phyloP scores from a whole-genome alignment of 2,329 filamentous ascomycete genomes.

The Trichophyton rubrum region DNA sequence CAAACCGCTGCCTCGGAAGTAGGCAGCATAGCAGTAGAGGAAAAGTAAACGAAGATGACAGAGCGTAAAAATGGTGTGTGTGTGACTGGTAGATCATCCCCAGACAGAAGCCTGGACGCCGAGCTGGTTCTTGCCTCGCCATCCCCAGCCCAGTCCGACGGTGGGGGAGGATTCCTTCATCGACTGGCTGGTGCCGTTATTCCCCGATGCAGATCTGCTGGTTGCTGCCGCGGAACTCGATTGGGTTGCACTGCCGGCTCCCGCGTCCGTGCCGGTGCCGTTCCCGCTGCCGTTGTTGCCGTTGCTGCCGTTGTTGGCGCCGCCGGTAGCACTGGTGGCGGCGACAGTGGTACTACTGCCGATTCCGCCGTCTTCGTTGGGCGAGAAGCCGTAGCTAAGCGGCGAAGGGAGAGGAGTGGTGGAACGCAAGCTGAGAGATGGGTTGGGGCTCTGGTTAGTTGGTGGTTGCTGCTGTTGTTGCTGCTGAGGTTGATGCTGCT shows the following conservation, averaged over 20 bases:
- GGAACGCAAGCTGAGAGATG: constrained; percentile 62
- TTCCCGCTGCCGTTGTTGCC: constrained; percentile 23
- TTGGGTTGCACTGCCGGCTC: constrained; percentile 36
- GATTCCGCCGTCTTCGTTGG: constrained; percentile 32
- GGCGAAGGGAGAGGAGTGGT: constrained; percentile 90
- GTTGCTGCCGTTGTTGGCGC: too few relatives aligned
- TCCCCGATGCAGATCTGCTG: constrained; percentile 43
- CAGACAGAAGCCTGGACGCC: constrained; percentile 88
- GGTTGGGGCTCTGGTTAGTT: constrained; percentile 35
- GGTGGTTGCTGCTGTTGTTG: constrained; percentile 12
- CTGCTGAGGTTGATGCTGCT: constrained; percentile 22
- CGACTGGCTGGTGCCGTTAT: constrained; percentile 16
- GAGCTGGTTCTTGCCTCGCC: constrained; percentile 63
- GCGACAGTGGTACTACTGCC: too few relatives aligned
- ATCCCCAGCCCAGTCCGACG: constrained; percentile 57
- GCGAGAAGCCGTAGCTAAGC: constrained; percentile 58
- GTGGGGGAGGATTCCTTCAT: constrained; percentile 32
- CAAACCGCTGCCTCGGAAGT: too few relatives aligned
- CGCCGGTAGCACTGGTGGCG: too few relatives aligned
- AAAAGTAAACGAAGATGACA: not conserved
- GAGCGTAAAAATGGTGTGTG: too few relatives aligned
- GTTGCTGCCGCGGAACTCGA: constrained; percentile 46
- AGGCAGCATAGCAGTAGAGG: not conserved
- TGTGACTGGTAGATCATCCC: constrained; percentile 48
- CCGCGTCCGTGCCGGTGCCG: not conserved